Percentiles rank a stretch among this genome's conserved stretches.
These are phyloP conservation scores for Luzula sylvatica DNA, from an alignment of 176 grass and related monocot genomes.

Conservation along the genomic window DNA sequence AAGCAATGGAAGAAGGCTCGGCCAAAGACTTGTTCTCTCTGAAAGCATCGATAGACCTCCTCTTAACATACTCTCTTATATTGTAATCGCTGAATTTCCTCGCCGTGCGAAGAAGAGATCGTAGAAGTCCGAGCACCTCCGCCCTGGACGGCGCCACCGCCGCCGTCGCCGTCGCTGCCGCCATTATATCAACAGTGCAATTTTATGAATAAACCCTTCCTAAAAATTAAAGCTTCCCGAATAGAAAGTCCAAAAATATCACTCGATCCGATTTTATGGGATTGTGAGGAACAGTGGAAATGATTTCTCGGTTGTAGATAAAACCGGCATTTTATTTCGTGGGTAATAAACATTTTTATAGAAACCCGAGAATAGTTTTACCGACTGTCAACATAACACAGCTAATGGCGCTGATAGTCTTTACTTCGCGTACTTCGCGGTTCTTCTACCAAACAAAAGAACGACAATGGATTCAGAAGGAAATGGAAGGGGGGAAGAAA, in stretches of 20 bases:
- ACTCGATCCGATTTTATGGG: too few species aligned
- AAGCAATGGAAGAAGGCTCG: slow-evolving; percentile 27
- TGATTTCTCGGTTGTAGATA: too few species aligned
- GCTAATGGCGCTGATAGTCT: not conserved
- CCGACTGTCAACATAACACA: too few species aligned
- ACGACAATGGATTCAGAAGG: not conserved
- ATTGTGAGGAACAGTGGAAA: too few species aligned
- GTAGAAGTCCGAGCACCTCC: slow-evolving; percentile 53
- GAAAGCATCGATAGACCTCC: slow-evolving; percentile 53
- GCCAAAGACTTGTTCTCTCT: slow-evolving; percentile 47
- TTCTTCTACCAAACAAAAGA: too few species aligned
- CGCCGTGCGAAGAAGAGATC: slow-evolving; percentile 50
- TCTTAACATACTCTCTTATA: slow-evolving; percentile 59
- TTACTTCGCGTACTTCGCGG: too few species aligned
- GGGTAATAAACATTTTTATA: too few species aligned
- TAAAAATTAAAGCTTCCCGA: too few species aligned
- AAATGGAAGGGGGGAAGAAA: slow-evolving; percentile 26
- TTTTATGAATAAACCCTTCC: too few species aligned
- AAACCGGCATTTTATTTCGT: too few species aligned
- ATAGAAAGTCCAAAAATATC: too few species aligned
- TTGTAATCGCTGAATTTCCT: slow-evolving; percentile 82
- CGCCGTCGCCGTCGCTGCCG: slow-evolving; percentile 27
- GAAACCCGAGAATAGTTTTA: not conserved
- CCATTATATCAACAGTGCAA: slow-evolving; percentile 13
- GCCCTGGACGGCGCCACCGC: slow-evolving; percentile 30